Conservation (phyloP, 1,284 basidiomycete genomes). For the Ustilago shanxiensis region DNA sequence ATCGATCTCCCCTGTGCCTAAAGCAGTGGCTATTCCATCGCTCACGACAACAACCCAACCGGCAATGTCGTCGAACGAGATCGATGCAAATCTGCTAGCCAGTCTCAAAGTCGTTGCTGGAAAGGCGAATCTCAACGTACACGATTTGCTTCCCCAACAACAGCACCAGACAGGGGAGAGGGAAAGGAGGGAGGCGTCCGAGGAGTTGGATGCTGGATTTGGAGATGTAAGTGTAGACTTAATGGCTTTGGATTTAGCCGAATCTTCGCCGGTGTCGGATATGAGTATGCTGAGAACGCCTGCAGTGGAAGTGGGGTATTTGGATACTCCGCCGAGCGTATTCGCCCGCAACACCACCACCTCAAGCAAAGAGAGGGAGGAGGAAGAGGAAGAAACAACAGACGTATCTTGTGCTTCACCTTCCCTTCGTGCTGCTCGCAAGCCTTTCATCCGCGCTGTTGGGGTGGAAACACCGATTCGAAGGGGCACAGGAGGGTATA, state of each 20-base stretch:
- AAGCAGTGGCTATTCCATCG: too few relatives aligned
- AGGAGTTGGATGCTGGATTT: slow-evolving; percentile 36
- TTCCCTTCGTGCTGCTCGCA: slow-evolving; percentile 33
- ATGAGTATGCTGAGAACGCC: slow-evolving; percentile 29
- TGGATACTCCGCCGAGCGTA: slow-evolving; percentile 25
- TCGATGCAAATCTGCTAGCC: slow-evolving; percentile 40
- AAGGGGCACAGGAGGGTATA: slow-evolving; percentile 4
- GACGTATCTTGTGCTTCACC: slow-evolving; percentile 34
- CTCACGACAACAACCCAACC: too few relatives aligned
- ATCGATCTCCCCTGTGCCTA: too few relatives aligned
- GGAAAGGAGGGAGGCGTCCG: slow-evolving; percentile 13
- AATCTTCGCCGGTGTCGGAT: slow-evolving; percentile 28
- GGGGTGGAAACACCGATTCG: slow-evolving; percentile 22
- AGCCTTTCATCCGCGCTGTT: too few relatives aligned
- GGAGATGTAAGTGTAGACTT: slow-evolving; percentile 37
- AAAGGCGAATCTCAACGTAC: slow-evolving; percentile 43
- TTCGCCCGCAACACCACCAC: neutral
- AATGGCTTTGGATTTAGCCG: slow-evolving; percentile 42
- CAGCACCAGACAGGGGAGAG: neutral
- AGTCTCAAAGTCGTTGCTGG: slow-evolving; percentile 42
- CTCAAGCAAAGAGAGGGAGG: neutral
- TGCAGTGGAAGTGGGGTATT: neutral
- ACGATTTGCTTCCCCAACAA: slow-evolving; percentile 25
- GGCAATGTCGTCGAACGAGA: slow-evolving; percentile 26
- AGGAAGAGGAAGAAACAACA: slow-evolving; percentile 16